phyloP scores from a whole-genome alignment of 2,329 filamentous ascomycete genomes.

The Penicillium sp. region DNA sequence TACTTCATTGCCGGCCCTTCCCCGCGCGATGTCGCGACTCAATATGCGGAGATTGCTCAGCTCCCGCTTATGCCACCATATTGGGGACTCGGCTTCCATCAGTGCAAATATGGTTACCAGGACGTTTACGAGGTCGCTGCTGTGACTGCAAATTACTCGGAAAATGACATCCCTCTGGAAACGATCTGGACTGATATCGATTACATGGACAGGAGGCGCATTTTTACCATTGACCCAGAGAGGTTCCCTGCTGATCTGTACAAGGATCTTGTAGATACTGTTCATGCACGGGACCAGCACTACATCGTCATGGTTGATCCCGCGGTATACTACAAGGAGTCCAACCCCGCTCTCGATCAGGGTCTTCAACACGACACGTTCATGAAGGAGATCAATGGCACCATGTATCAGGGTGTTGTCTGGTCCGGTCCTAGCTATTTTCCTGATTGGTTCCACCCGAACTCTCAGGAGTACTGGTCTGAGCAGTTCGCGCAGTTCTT shows the following conservation, averaged over 20 bases:
- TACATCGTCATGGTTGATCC: conserved; percentile 79
- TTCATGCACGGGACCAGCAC: conserved; percentile 70
- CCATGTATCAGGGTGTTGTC: conserved; percentile 67
- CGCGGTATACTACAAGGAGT: conserved; percentile 45
- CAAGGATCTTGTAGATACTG: conserved; percentile 67
- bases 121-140: conserved; percentile 51
- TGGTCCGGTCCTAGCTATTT: conserved; percentile 77
- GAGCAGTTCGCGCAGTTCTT: conserved; percentile 71
- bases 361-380: conserved; percentile 63
- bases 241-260: conserved; percentile 53
- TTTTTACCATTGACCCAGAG: conserved; percentile 46
- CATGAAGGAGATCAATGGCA: conserved; percentile 59
- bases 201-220: conserved; percentile 44
- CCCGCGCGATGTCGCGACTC: conserved; percentile 61
- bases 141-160: conserved; percentile 48
- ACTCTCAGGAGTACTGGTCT: conserved; percentile 71
- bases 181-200: conserved; percentile 54
- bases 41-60: conserved; percentile 63
- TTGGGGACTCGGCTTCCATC: conserved; percentile 66
- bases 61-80: conserved; percentile 67
- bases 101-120: conserved; percentile 68
- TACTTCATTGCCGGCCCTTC: conserved; percentile 67
- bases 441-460: conserved; percentile 77
- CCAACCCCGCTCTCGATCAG: conserved; percentile 63
- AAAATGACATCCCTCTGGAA: conserved; percentile 47